Conservation (phyloP, 1,139 yeast genomes). For the Yamadazyma oceani region DNA sequence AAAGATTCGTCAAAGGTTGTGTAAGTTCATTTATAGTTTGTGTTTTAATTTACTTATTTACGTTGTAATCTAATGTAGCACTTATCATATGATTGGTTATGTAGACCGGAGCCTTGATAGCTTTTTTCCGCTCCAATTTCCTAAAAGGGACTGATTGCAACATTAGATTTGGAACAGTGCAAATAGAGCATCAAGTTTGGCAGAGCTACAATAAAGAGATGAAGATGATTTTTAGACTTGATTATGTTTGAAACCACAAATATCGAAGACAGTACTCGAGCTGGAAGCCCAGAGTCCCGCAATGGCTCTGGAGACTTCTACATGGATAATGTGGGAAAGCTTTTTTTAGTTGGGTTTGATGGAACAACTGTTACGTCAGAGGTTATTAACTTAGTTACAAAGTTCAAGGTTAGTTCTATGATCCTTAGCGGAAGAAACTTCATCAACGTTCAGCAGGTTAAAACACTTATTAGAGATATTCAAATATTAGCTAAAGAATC, state of each 20-base stretch:
- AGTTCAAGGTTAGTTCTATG: not conserved
- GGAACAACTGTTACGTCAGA: not conserved
- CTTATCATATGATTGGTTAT: too few relatives aligned
- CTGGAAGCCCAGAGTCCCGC: not conserved
- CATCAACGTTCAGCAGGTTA: not conserved
- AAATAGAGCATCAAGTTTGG: too few relatives aligned
- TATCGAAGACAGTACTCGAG: too few relatives aligned
- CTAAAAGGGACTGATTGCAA: too few relatives aligned
- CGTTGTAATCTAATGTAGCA: too few relatives aligned
- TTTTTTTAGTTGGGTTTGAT: constrained; percentile 1
- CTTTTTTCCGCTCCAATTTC: too few relatives aligned
- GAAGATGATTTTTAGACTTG: too few relatives aligned
- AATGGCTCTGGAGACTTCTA: not conserved
- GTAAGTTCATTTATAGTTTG: not conserved
- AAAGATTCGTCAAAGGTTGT: not conserved
- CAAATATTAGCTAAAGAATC: constrained; percentile 1
- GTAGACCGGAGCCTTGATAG: too few relatives aligned
- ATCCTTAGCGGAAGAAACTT: not conserved
- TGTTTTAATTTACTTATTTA: not conserved
- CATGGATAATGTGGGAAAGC: not conserved
- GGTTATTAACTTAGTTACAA: not conserved
- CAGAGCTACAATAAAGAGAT: not conserved
- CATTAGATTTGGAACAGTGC: not conserved
- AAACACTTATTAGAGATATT: not conserved
- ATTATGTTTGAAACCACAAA: too few relatives aligned